phyloP scores from a whole-genome alignment of 106 monocot species.

The Ottelia alismoides region DNA sequence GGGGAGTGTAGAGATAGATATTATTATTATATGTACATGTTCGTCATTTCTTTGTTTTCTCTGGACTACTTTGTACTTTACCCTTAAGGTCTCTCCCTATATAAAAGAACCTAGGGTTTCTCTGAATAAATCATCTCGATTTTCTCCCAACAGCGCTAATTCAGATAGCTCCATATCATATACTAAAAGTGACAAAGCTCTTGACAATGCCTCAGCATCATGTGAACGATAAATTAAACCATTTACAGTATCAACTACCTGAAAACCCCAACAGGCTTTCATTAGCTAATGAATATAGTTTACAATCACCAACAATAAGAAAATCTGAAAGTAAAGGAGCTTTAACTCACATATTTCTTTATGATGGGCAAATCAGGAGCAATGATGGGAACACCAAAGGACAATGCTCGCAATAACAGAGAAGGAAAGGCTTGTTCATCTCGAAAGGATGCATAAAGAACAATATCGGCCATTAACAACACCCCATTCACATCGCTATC shows the following conservation, averaged over 20 bases:
- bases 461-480: slow-evolving; percentile 55
- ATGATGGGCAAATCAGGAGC: slow-evolving; percentile 63
- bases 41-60: too few species aligned
- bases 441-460: slow-evolving; percentile 65
- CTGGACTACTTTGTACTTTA: too few species aligned
- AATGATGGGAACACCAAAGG: slow-evolving; percentile 59
- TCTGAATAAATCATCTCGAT: too few species aligned
- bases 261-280: too few species aligned
- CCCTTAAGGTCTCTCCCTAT: too few species aligned
- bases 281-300: too few species aligned
- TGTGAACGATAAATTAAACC: slow-evolving; percentile 50
- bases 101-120: too few species aligned
- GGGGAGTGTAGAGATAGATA: too few species aligned
- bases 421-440: slow-evolving; percentile 81
- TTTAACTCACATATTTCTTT: slow-evolving; percentile 75
- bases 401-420: slow-evolving; percentile 72
- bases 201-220: slow-evolving; percentile 31
- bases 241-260: slow-evolving; percentile 54
- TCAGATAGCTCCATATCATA: slow-evolving; percentile 33
- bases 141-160: too few species aligned
- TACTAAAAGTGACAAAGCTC: slow-evolving; percentile 42
- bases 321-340: too few species aligned
- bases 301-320: too few species aligned
- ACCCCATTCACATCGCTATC: slow-evolving; percentile 51
- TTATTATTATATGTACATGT: too few species aligned